Evolutionary conservation across 768 basidiomycete genomes (phyloP), one percentile per base, ranked within the genome.

Genomic region (Strobilomyces confusus): DNA sequence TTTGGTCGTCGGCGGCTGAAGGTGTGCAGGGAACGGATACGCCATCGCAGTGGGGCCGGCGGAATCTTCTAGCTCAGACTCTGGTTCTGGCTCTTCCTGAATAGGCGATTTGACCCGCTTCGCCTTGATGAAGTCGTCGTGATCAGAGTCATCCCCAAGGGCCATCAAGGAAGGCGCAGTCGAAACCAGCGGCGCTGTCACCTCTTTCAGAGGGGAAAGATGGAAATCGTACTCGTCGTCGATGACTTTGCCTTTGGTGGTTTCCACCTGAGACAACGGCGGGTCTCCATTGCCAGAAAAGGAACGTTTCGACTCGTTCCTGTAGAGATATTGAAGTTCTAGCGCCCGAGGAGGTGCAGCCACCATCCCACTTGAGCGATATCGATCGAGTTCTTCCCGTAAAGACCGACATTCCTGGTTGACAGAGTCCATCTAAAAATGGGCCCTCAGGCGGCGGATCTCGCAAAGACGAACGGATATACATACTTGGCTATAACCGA

Each of bases 401-500:
- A 69, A 57, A 32, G 57, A 57, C 40, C 55, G 69, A 44, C 70
- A 62, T 52, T 69, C 59, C 40, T 58, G 54, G 12, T 56, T 59
- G 1, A 41, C 59, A 40, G 68, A 58, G 17, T 70, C 63, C 56
- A 61, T 44, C 64, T 63, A 22, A 48, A 47, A 47, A 33, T 15
- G 45, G 26, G 29, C 13, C 11, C 49, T 67, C 17, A 60, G 55
- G 38, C 26, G 55, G 38, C 30, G 17, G 53, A 46, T 9, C 22
- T 47, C 37, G 13, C 32, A 23, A 38, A 30, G 23, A 51, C 9
- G 63, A 52, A 37, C 2, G 42, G 11, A 32, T 54, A 48, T 34
- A 74, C 71, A 56, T 59, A 71, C 53, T 76, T 73, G 58, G 71
- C 66, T 72, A 64, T 26, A 63, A 60, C 41, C 36, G 43, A 53